Evolutionary conservation across 352 stramenopile species (phyloP).

Genomic region (Phytophthora quininea): DNA sequence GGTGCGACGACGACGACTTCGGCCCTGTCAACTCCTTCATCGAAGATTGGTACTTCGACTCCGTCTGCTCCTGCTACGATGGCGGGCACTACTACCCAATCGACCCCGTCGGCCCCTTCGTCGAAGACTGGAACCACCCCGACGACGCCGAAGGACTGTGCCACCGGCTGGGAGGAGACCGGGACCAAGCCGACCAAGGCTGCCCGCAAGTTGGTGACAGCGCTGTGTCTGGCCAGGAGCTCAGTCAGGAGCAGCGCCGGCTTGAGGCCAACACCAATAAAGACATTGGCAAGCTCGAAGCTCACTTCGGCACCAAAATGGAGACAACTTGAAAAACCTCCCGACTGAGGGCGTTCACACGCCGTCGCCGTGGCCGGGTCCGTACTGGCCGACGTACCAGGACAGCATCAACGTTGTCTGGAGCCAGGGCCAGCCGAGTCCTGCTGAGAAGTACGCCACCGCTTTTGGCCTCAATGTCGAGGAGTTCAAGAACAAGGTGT

Average conservation of each 20-base stretch:
- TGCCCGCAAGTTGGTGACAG: constrained; percentile 22
- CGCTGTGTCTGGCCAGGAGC: constrained; percentile 7
- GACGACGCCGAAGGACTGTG: constrained; percentile 10
- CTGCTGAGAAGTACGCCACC: constrained; percentile 55
- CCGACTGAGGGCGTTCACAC: constrained; percentile 17
- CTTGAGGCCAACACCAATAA: constrained; percentile 24
- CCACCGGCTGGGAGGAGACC: constrained; percentile 33
- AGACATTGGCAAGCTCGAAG: constrained; percentile 32
- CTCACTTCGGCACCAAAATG: constrained; percentile 31
- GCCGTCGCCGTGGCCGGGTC: constrained; percentile 44
- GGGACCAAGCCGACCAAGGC: background rate
- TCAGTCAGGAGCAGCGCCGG: constrained; percentile 16
- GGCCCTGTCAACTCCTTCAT: background rate
- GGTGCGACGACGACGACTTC: background rate
- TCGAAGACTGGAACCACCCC: constrained; percentile 12
- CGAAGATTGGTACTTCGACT: constrained; percentile 6
- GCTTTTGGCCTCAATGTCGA: constrained; percentile 47
- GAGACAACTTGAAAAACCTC: constrained; percentile 33
- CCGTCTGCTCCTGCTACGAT: too few relatives aligned
- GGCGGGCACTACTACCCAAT: background rate
- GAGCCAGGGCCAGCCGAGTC: constrained; percentile 18
- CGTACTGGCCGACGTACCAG: constrained; percentile 68
- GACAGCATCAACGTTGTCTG: constrained; percentile 71
- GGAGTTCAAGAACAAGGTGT: constrained; percentile 46
- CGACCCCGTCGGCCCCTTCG: constrained; percentile 4